Base-by-base conservation (phyloP, 2,329 filamentous ascomycete genomes). In the Curvularia verruculosa region DNA sequence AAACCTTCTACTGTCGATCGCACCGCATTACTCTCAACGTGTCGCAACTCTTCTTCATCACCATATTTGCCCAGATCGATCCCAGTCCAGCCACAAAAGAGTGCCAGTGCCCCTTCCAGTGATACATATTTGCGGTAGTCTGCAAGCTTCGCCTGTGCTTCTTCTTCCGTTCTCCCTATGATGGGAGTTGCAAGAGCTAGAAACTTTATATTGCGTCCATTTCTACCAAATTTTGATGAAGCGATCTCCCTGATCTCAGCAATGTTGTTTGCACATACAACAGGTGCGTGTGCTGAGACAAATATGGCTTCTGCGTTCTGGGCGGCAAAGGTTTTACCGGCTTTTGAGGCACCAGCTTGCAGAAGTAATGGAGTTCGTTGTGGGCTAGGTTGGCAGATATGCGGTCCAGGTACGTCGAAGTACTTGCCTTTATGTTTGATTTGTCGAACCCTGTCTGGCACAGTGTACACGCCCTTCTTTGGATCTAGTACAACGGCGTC, bases 11-110 rank as follows among this genome's bases (percentile, higher is more conserved):
- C 82, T 0, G 82, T 83, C 10, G 82, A 84, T 54, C 79, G 82
- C 49, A 87, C 85, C 0, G 85, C 85, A 69, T 87, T 85, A 58
- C 82, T 83, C 70, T 86, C 81, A n/a, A 87, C 84, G 52, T 84
- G 78, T 12, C 85, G 76, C 49, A 89, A 74, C 69, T 89, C 87
- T 66, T 89, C 82, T 40, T 89, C 86, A 24, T 89, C 86, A 0
- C 77, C 82, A 61, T 88, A 89, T 41, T 81, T 76, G 6, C 81
- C 78, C 23, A 89, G 75, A 68, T 89, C 85, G 45, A 88, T 87
- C 0, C 87, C 89, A 0, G 89, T 91, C 88, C 89, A 92, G 1
- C 89, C 89, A 19, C 88, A 87, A 65, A 91, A 92, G 18, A 91
- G 74, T 1, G 88, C 86, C 54, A 91, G 70, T 0, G 88, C 89